Evolutionary conservation across 768 basidiomycete species (phyloP).

Genomic region (Dacryopinax primogenitus): DNA sequence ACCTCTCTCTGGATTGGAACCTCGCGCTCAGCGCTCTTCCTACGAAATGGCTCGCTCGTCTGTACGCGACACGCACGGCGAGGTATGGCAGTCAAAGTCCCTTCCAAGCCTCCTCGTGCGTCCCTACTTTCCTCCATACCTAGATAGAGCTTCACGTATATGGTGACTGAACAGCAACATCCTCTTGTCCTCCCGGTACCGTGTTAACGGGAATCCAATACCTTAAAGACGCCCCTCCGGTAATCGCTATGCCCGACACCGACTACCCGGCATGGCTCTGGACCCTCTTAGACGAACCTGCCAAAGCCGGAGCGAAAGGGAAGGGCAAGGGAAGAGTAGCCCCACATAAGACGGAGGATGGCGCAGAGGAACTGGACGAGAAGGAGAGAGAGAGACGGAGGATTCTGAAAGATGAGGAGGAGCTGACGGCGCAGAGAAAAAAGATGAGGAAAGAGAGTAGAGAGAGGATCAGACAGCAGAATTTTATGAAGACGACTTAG

Average conservation of each 20-base stretch:
- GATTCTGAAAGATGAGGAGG: not conserved
- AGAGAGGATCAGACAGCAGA: conserved; percentile 62
- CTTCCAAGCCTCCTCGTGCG: not conserved
- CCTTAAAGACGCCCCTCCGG: conserved; percentile 65
- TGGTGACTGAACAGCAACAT: conserved; percentile 21
- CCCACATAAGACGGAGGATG: conserved; percentile 8
- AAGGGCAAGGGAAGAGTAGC: conserved; percentile 9
- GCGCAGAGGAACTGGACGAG: not conserved
- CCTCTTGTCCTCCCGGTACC: conserved; percentile 61
- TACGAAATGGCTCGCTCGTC: not conserved
- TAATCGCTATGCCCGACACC: conserved; percentile 65
- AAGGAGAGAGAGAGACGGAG: not conserved
- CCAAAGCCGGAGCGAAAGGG: conserved; percentile 9
- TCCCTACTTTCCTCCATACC: not conserved
- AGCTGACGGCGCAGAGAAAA: conserved; percentile 35
- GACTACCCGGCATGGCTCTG: conserved; percentile 86
- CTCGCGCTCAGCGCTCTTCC: not conserved
- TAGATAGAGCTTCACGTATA: no score
- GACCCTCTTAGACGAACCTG: conserved; percentile 41
- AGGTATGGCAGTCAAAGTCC: not conserved
- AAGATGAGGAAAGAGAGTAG: conserved; percentile 48
- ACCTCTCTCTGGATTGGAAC: not conserved
- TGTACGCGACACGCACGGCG: not conserved
- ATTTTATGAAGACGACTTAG: conserved; percentile 58
- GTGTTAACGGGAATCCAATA: conserved; percentile 69